Conservation (phyloP, 768 basidiomycete genomes). For the Dacryopinax primogenitus region DNA sequence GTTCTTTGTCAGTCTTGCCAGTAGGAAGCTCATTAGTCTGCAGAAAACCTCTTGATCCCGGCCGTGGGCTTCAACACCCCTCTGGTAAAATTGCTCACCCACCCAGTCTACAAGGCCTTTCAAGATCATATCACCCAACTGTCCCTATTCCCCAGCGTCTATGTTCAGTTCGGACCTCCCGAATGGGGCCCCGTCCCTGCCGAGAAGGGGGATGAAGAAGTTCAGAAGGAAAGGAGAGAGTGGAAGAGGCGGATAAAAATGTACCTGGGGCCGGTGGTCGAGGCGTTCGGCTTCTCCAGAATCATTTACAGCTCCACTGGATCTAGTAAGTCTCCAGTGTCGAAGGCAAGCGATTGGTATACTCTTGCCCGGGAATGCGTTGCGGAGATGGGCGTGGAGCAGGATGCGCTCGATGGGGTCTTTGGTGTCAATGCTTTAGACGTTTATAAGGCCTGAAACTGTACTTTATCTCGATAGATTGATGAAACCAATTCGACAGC, state of each 20-base stretch:
- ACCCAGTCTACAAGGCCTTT: constrained; percentile 59
- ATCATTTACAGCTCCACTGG: constrained; percentile 60
- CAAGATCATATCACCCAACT: constrained; percentile 58
- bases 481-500: too few relatives aligned
- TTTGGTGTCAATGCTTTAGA: constrained; percentile 43
- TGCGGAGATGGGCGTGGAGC: constrained; percentile 66
- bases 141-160: constrained; percentile 58
- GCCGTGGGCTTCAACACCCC: constrained; percentile 58
- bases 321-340: constrained; percentile 27
- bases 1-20: not conserved
- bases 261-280: constrained; percentile 69
- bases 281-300: constrained; percentile 73
- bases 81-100: constrained; percentile 66
- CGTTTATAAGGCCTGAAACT: constrained; percentile 30
- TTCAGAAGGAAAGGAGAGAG: constrained; percentile 42
- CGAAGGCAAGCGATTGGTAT: constrained; percentile 60
- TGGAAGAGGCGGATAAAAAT: constrained; percentile 62
- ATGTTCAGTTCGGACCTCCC: constrained; percentile 66
- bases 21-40: constrained; percentile 14
- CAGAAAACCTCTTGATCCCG: constrained; percentile 71
- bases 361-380: constrained; percentile 66
- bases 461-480: too few relatives aligned
- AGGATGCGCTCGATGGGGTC: constrained; percentile 60
- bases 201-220: constrained; percentile 21
- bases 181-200: constrained; percentile 48